These are phyloP conservation scores for Apodospora peruviana DNA, from an alignment of 495 filamentous ascomycete genomes.

Conservation along the genomic window DNA sequence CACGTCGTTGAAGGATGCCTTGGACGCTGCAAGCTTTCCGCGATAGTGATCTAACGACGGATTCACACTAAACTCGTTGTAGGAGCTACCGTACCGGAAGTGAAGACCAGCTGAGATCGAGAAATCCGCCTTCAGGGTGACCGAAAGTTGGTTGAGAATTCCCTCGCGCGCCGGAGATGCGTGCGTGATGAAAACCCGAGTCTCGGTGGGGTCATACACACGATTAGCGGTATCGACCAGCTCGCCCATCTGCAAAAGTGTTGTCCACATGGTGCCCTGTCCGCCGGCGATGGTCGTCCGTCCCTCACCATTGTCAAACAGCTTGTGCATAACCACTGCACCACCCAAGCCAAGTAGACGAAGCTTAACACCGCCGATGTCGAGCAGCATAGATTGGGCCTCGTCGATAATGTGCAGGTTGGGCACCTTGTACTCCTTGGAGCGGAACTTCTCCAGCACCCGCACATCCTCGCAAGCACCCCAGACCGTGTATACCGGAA, in stretches of 20 bases:
- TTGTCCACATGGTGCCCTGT: constrained; percentile 99
- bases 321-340: constrained; percentile 99
- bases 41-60: constrained; percentile 97
- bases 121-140: constrained; percentile 97
- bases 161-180: constrained; percentile 96
- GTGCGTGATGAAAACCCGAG: constrained; percentile 95
- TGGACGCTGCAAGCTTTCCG: constrained; percentile 98
- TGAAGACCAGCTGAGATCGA: constrained; percentile 96
- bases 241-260: constrained; percentile 96
- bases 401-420: constrained; percentile 99
- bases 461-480: constrained; percentile 98
- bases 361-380: constrained; percentile 93
- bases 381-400: constrained; percentile 87
- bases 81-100: constrained; percentile 98
- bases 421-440: constrained; percentile 94
- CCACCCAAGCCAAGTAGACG: constrained; percentile 90
- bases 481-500: constrained; percentile 99
- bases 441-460: constrained; percentile 95
- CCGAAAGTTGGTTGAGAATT: constrained; percentile 94
- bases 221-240: constrained; percentile 96
- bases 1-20: constrained; percentile 97
- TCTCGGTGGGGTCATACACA: constrained; percentile 97
- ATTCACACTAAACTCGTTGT: constrained; percentile 99
- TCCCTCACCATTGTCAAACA: constrained; percentile 98
- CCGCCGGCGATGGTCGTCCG: constrained; percentile 97